These are phyloP conservation scores for Periglandula ipomoeae DNA, from an alignment of 2,329 filamentous ascomycete species.

Conservation along the genomic window DNA sequence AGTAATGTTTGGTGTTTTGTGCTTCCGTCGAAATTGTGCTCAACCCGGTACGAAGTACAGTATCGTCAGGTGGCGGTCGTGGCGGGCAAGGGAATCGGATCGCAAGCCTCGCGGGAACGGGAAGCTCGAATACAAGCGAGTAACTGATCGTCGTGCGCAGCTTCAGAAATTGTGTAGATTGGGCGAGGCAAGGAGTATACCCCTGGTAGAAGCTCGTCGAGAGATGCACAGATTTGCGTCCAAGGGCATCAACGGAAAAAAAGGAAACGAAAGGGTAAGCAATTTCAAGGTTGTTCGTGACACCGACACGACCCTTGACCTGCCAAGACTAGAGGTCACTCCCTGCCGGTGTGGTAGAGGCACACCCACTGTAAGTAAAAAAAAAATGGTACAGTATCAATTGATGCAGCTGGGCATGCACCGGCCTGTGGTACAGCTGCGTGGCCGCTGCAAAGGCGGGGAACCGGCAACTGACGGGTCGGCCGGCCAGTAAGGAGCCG, in stretches of 20 bases:
- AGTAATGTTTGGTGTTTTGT: background rate
- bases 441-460: background rate
- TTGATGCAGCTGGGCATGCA: too few species aligned
- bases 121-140: background rate
- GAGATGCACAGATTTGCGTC: too few species aligned
- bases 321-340: too few species aligned
- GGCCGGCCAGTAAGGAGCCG: background rate
- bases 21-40: background rate
- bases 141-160: too few species aligned
- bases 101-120: background rate
- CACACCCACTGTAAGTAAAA: background rate
- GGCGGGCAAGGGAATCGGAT: background rate
- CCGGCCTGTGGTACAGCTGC: background rate
- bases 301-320: too few species aligned
- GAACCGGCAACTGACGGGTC: background rate
- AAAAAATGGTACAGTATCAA: background rate
- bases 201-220: too few species aligned
- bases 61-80: background rate
- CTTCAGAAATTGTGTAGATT: too few species aligned
- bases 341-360: too few species aligned
- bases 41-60: background rate
- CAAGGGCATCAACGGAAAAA: too few species aligned
- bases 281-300: background rate
- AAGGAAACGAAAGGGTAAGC: background rate
- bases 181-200: too few species aligned